These are phyloP conservation scores for Atkinsonella hypoxylon DNA, from an alignment of 2,329 filamentous ascomycete species.

Conservation along the genomic window DNA sequence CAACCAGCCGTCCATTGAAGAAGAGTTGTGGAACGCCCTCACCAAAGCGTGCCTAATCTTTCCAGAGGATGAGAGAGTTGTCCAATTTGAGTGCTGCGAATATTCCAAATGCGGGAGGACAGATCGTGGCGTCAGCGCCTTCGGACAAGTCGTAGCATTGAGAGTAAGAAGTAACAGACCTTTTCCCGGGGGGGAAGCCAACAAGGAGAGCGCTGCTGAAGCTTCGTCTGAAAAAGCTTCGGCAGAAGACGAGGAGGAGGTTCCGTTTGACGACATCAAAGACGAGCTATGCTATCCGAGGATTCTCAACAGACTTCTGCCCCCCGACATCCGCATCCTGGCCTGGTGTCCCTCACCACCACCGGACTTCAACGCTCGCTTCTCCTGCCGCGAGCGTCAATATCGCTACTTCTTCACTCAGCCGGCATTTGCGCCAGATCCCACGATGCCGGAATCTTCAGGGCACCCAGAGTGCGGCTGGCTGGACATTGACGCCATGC, in stretches of 20 bases:
- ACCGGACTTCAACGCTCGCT: constrained; percentile 73
- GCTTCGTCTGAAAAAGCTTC: constrained; percentile 4
- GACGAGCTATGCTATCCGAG: constrained; percentile 80
- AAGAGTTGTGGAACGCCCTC: constrained; percentile 86
- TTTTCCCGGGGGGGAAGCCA: constrained; percentile 24
- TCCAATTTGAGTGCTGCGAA: constrained; percentile 75
- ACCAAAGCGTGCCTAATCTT: constrained; percentile 73
- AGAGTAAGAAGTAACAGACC: constrained; percentile 71
- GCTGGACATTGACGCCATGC: constrained; percentile 83
- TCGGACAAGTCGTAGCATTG: constrained; percentile 86
- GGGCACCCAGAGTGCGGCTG: constrained; percentile 49
- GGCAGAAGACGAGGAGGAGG: constrained; percentile 5
- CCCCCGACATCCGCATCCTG: constrained; percentile 77
- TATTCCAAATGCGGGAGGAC: constrained; percentile 95
- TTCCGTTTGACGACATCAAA: constrained; percentile 49
- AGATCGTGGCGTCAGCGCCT: constrained; percentile 87
- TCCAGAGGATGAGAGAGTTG: constrained; percentile 46
- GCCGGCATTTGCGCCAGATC: constrained; percentile 64
- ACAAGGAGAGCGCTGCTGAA: constrained; percentile 7
- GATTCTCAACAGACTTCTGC: constrained; percentile 76
- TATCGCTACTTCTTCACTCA: constrained; percentile 99
- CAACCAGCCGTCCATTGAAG: constrained; percentile 71
- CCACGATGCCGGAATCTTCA: constrained; percentile 12
- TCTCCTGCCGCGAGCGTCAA: constrained; percentile 80
- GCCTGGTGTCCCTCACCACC: constrained; percentile 87